Evolutionary conservation across 305 asterid species (phyloP), one percentile per base, ranked within the genome.

Genomic region (Solanum hybrid): DNA sequence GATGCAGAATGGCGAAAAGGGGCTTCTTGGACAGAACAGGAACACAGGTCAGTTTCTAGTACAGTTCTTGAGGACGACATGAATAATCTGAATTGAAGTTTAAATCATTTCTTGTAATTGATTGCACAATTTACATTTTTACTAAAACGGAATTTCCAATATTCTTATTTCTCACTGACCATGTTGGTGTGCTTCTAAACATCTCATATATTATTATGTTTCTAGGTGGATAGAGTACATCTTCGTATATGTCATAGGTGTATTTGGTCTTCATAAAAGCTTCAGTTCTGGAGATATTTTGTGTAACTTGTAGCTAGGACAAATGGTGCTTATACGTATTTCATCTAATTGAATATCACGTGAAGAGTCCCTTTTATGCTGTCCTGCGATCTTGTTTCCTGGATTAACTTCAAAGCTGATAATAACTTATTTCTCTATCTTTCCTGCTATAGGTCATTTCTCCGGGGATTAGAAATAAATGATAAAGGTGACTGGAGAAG

Each of bases 401-500:
- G 80, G 73, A 75, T 45, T 73, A 33, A 68, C 85, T 51, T 31
- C 80, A 70, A 51, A 72, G 57, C n/a, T 70, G 29, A 10, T 20
- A 22, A 79, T 27, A 31, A 33, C 87, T 27, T 29, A 7, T 39
- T 14, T 31, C 68, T 39, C 81, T 45, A 17, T 57, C 86, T 45
- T 78, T 86, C 87, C 22, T 33, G 31, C 29, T 70, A 78, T 37
- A 91, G 92, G 87, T 75, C 76, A 78, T 91, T 89, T 84, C 87
- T 92, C 17, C 37, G 31, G 73, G 93, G 91, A n/a, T 31, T 91
- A 90, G 90, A 41, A 5, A 88, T 39, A 81, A 86, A 79, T 37
- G 92, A 92, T 11, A 86, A 17, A 86, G 89, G 92, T 13, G 90
- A 91, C 68, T 91, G 92, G 92, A 89, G 78, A 81, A 91, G 79